These are phyloP conservation scores for Piromyces finnis DNA, from an alignment of 192 early-diverging fungal genomes.

Conservation along the genomic window DNA sequence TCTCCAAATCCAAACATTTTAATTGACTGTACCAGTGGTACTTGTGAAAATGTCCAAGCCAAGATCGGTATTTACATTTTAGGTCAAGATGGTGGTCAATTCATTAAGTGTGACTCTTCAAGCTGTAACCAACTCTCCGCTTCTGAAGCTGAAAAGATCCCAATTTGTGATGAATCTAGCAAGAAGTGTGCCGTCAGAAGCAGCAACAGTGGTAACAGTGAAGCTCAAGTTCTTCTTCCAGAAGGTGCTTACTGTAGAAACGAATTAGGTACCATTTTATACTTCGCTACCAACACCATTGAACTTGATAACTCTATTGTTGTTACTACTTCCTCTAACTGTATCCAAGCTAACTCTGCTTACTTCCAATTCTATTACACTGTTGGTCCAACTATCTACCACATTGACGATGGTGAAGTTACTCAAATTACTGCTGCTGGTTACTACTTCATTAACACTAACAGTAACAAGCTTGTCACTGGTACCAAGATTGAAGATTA, in stretches of 20 bases:
- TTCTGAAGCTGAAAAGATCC: background rate
- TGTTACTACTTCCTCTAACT: background rate
- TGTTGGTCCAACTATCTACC: background rate
- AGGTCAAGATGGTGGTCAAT: background rate
- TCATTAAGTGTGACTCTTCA: background rate
- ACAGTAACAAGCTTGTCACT: background rate
- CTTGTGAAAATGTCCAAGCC: background rate
- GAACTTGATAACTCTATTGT: background rate
- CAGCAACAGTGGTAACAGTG: background rate
- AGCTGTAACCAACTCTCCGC: background rate
- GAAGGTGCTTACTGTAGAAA: background rate
- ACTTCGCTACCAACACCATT: background rate
- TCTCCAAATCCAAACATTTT: background rate
- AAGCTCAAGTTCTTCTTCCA: background rate
- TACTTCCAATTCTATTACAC: background rate
- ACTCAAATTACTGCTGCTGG: background rate
- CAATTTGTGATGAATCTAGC: background rate
- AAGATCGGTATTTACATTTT: background rate
- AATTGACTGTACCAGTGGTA: background rate
- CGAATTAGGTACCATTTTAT: background rate
- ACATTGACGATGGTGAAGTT: background rate
- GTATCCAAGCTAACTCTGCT: background rate
- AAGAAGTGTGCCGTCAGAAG: background rate
- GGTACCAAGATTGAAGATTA: background rate
- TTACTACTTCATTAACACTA: background rate